These are phyloP conservation scores for Hypoxylon crocopeplum DNA, from an alignment of 495 filamentous ascomycete genomes.

Conservation along the genomic window DNA sequence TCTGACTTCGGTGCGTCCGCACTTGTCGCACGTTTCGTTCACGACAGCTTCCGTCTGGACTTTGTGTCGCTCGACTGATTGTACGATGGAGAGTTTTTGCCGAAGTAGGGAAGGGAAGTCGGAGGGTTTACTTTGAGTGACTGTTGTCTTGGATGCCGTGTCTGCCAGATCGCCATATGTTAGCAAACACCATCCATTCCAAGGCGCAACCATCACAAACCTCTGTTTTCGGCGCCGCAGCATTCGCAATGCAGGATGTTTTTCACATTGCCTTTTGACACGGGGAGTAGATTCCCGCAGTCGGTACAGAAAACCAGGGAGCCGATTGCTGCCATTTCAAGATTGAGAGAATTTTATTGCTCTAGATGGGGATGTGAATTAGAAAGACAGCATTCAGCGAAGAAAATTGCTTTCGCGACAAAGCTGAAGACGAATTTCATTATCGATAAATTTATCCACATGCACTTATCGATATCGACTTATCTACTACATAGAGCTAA, in stretches of 20 bases:
- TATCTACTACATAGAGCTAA: not conserved
- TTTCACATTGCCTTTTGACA: conserved; percentile 74
- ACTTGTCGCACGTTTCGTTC: conserved; percentile 75
- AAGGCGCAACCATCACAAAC: conserved; percentile 50
- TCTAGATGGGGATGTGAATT: not conserved
- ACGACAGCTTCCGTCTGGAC: conserved; percentile 75
- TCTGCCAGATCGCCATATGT: conserved; percentile 61
- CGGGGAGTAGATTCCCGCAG: conserved; percentile 89
- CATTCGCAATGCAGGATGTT: conserved; percentile 80
- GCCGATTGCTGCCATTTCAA: conserved; percentile 81
- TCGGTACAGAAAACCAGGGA: conserved; percentile 93
- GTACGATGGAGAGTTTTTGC: conserved; percentile 83
- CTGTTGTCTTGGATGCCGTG: conserved; percentile 75
- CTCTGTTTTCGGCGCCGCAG: conserved; percentile 84
- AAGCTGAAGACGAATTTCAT: too few relatives aligned
- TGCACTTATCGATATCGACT: not conserved
- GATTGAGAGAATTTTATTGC: not conserved
- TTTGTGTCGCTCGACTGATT: conserved; percentile 80
- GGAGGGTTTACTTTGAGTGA: conserved; percentile 83
- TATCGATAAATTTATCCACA: too few relatives aligned
- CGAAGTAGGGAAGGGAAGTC: conserved; percentile 88
- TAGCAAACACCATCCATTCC: conserved; percentile 5
- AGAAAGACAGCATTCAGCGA: too few relatives aligned
- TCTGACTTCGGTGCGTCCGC: conserved; percentile 81
- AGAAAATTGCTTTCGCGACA: too few relatives aligned